Percentiles rank a stretch among this genome's conserved stretches.
These are phyloP conservation scores for Candida ficus DNA, from an alignment of 805 yeast genomes.

Conservation along the genomic window DNA sequence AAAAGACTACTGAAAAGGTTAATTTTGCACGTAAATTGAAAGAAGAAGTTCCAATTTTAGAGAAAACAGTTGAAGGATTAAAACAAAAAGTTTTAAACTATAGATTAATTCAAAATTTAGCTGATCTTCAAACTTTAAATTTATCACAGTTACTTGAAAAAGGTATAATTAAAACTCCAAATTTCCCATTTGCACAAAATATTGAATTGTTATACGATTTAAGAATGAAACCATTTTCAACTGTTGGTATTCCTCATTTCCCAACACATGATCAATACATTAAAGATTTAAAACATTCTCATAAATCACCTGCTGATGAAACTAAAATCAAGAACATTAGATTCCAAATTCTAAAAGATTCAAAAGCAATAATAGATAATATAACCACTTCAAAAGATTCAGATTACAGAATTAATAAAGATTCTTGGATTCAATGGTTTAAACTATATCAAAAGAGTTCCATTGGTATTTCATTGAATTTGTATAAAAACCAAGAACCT, in stretches of 20 bases:
- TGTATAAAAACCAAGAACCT: slow-evolving; percentile 5
- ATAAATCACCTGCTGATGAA: background rate
- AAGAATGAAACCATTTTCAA: slow-evolving; percentile 73
- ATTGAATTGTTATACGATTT: slow-evolving; percentile 39
- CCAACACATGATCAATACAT: slow-evolving; percentile 32
- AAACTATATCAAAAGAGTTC: slow-evolving; percentile 26
- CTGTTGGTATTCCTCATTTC: slow-evolving; percentile 71
- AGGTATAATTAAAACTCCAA: slow-evolving; percentile 24
- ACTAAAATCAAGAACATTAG: slow-evolving; percentile 1
- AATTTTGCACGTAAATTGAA: slow-evolving; percentile 29
- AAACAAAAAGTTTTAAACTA: slow-evolving; percentile 22
- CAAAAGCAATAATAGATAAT: background rate
- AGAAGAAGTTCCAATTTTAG: slow-evolving; percentile 32
- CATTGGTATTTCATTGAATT: slow-evolving; percentile 22
- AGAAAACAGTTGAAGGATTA: slow-evolving; percentile 22
- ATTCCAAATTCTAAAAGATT: background rate
- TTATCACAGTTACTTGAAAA: slow-evolving; percentile 24
- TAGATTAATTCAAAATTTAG: slow-evolving; percentile 24
- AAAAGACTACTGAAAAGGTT: slow-evolving; percentile 44
- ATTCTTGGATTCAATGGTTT: slow-evolving; percentile 28
- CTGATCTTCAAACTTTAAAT: slow-evolving; percentile 30
- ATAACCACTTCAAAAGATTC: background rate
- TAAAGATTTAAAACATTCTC: slow-evolving; percentile 2
- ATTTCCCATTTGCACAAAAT: slow-evolving; percentile 24
- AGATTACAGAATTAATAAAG: slow-evolving; percentile 23